Evolutionary conservation across 78 protist genomes (phyloP).

Genomic region (Polysphondylium violaceum): DNA sequence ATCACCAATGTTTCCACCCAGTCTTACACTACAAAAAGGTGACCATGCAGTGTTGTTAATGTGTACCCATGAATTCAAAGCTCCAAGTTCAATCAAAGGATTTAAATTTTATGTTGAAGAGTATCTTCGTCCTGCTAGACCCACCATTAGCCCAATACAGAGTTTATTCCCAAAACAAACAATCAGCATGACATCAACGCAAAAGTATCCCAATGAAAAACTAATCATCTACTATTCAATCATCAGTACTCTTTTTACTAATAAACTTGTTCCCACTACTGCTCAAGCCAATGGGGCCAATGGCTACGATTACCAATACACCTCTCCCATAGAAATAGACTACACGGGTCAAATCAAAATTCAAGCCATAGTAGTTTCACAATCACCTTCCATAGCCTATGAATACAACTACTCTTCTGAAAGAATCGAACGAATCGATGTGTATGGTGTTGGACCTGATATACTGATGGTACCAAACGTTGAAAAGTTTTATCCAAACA

Average conservation of each 20-base stretch:
- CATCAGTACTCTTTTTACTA: too few species aligned
- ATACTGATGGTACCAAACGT: constrained; percentile 7
- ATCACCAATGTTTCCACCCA: neutral
- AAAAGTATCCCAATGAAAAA: neutral
- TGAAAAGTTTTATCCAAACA: neutral
- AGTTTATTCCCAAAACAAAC: neutral
- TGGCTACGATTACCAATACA: constrained; percentile 10
- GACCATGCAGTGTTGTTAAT: neutral
- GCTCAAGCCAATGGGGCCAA: neutral
- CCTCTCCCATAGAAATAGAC: neutral
- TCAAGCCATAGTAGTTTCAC: neutral
- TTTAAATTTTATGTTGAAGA: neutral
- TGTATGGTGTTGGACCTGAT: neutral
- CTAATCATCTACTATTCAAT: too few species aligned
- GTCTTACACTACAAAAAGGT: neutral
- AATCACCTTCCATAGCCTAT: neutral
- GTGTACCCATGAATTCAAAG: neutral
- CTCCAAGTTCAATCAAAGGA: neutral
- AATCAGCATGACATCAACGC: neutral
- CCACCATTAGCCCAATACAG: neutral
- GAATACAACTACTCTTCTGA: neutral
- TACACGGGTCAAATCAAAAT: neutral
- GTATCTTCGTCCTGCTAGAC: constrained; percentile 4
- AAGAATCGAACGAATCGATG: neutral
- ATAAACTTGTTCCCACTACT: constrained; percentile 4